phyloP scores from a whole-genome alignment of 106 monocot species.

The Gastrodia elata region DNA sequence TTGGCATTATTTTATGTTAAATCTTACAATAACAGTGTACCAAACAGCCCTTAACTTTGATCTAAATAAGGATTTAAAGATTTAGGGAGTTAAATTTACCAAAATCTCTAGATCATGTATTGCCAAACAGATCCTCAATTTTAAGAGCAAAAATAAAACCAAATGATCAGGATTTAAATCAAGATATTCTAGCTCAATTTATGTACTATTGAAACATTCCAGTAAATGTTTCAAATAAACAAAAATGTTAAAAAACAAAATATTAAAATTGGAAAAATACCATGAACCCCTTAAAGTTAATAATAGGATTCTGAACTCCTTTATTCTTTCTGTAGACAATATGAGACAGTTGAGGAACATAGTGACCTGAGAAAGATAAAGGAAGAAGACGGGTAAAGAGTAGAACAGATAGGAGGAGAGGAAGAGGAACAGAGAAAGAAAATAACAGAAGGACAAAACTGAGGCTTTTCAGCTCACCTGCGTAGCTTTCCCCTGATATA shows the following conservation, averaged over 20 bases:
- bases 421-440: neutral
- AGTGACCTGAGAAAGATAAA: constrained; percentile 62
- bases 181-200: no score
- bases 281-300: constrained; percentile 97
- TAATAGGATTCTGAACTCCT: constrained; percentile 44
- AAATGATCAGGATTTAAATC: no score
- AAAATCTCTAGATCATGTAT: no score
- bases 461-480: constrained; percentile 32
- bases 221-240: neutral
- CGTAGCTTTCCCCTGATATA: constrained; percentile 93
- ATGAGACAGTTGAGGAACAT: constrained; percentile 86
- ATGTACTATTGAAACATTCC: no score
- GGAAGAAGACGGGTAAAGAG: neutral
- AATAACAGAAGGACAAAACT: neutral
- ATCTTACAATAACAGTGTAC: no score
- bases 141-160: no score
- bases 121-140: no score
- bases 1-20: no score
- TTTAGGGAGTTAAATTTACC: no score
- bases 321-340: constrained; percentile 62
- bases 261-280: constrained; percentile 20
- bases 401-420: neutral
- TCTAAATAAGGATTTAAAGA: no score
- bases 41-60: no score
- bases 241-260: neutral